Evolutionary conservation across 1,284 basidiomycete species (phyloP), one percentile per base, ranked within the genome.

Genomic region (Taiwanofungus camphoratus): DNA sequence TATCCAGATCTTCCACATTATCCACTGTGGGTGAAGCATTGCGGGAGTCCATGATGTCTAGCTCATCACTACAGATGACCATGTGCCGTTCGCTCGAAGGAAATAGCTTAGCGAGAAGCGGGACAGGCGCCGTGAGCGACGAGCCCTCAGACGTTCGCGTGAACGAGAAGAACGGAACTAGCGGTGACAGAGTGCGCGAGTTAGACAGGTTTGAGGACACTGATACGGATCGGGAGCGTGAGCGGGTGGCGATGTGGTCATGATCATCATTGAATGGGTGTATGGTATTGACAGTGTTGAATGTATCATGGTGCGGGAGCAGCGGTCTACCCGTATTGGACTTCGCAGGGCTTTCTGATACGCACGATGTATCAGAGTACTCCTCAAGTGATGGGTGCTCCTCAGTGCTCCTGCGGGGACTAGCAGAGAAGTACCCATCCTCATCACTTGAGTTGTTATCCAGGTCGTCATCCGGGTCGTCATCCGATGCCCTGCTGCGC

Each of bases 101-200:
- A 58, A 87, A 87, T 5, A 87, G 63, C 20, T 74, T 65, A 12
- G 82, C 76, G 5, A 87, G 72, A 22, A 79, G 59, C 35, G 71
- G 65, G 4, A 77, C 76, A 38, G 82, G 79, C 1, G 82, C 77
- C 2, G 82, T 84, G 42, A 87, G 64, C 16, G 83, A 84, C 21
- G 81, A 81, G 5, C 82, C 81, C 63, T 87, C 83, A n/a, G 71
- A 61, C 13, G 82, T 84, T 47, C 81, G 71, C n/a, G 83, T 87
- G 58, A 86, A 82, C 49, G 75, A 82, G 61, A 85, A 86, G 63
- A 86, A 85, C 6, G 82, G 76, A n/a, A 80, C 70, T 16, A 61
- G 48, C 9, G 49, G 54, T 15, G 48, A 47, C 1, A 42, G 41
- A 45, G 39, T 51, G 35, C 40, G 46, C 50, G 40, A 24, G 33